phyloP scores from a whole-genome alignment of 169 alveolate genomes.

The Plasmodium fragile region DNA sequence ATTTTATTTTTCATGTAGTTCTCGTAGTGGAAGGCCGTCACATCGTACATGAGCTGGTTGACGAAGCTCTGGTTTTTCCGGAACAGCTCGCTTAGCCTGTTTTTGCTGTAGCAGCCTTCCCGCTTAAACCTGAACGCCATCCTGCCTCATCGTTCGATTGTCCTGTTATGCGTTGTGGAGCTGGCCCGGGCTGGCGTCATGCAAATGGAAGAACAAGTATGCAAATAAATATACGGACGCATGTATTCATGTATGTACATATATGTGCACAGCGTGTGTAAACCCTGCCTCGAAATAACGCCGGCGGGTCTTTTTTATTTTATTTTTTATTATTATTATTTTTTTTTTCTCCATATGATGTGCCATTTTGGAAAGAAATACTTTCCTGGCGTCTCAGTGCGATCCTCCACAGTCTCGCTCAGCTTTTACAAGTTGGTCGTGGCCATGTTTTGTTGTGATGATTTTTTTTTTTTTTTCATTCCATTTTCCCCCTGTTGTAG shows the following conservation, averaged over 20 bases:
- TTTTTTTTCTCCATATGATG: neutral
- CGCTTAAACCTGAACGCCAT: slow-evolving; percentile 75
- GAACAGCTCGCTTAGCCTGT: slow-evolving; percentile 54
- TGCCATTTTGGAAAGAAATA: neutral
- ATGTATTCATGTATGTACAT: neutral
- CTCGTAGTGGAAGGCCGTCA: slow-evolving; percentile 71
- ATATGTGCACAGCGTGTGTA: neutral
- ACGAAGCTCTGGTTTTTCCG: slow-evolving; percentile 57
- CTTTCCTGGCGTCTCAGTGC: neutral
- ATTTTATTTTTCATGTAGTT: slow-evolving; percentile 72
- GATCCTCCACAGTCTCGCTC: neutral
- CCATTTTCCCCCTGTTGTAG: neutral
- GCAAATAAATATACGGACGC: neutral
- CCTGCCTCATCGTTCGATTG: neutral
- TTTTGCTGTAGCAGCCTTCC: slow-evolving; percentile 75
- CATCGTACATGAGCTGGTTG: slow-evolving; percentile 71
- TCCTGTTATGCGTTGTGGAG: neutral
- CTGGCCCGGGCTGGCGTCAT: neutral
- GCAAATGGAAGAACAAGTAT: neutral
- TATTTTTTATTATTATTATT: neutral
- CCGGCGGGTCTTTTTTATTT: neutral
- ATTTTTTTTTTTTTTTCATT: neutral
- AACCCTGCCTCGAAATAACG: neutral
- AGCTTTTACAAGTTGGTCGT: neutral
- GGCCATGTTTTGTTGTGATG: neutral